phyloP scores from a whole-genome alignment of 2,329 filamentous ascomycete genomes.

The Talaromyces albobiverticillius region DNA sequence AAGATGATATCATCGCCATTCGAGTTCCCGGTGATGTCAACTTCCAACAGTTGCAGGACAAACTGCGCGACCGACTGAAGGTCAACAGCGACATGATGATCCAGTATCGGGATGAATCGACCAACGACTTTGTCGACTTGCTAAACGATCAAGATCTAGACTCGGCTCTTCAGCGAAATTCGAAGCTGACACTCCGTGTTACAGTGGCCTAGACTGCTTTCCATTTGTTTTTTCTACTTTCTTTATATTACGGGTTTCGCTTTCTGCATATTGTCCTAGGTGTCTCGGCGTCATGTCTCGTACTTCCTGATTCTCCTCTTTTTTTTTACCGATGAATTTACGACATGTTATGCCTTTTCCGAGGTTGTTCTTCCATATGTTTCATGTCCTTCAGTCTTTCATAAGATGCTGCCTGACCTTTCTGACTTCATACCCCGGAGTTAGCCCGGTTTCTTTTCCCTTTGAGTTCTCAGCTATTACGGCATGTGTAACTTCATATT shows the following conservation, averaged over 20 bases:
- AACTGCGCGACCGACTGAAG: conserved; percentile 80
- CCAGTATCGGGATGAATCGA: conserved; percentile 53
- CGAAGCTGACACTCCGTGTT: conserved; percentile 79
- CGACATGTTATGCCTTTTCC: conserved; percentile 6
- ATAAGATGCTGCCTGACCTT: conserved; percentile 8
- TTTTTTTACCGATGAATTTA: conserved; percentile 3
- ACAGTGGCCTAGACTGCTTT: conserved; percentile 26
- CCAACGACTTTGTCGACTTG: conserved; percentile 39
- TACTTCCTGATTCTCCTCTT: background rate
- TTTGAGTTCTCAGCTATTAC: conserved; percentile 1
- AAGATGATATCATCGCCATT: conserved; percentile 87
- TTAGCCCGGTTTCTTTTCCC: background rate
- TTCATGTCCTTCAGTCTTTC: background rate
- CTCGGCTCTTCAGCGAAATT: conserved; percentile 75
- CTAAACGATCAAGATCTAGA: conserved; percentile 79
- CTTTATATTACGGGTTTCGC: background rate
- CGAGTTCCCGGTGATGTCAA: conserved; percentile 78
- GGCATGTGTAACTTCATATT: conserved; percentile 5
- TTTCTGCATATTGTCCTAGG: conserved; percentile 9
- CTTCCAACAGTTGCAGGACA: conserved; percentile 75
- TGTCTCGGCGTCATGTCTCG: conserved; percentile 4
- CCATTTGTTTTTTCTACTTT: background rate
- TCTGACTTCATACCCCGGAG: conserved; percentile 7
- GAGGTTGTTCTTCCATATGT: background rate
- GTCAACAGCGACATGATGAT: conserved; percentile 72